Conservation (phyloP, 2,329 filamentous ascomycete species). For the Sodiomyces alkalinus region DNA sequence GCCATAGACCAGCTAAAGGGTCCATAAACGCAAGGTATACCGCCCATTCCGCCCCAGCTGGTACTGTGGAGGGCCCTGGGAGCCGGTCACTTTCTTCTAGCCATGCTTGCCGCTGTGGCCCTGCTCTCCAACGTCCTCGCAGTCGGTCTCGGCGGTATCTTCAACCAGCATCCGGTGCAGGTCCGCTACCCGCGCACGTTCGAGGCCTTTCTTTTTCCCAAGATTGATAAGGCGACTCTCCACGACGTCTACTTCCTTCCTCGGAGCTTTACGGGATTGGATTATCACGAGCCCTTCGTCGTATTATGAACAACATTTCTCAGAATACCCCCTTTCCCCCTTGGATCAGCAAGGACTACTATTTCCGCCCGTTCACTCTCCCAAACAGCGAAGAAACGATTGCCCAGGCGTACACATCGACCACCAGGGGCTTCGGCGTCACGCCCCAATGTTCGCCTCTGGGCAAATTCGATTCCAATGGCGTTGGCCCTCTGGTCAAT, state of each 20-base stretch:
- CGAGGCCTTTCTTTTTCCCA: slow-evolving; percentile 3
- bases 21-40: slow-evolving; percentile 32
- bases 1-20: slow-evolving; percentile 15
- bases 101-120: slow-evolving; percentile 27
- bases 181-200: slow-evolving; percentile 6
- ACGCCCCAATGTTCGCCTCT: background rate
- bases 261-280: slow-evolving; percentile 5
- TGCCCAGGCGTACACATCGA: slow-evolving; percentile 5
- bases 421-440: slow-evolving; percentile 14
- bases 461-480: background rate
- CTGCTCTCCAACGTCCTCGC: slow-evolving; percentile 37
- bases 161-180: slow-evolving; percentile 19
- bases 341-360: slow-evolving; percentile 29
- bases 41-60: slow-evolving; percentile 39
- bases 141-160: slow-evolving; percentile 33
- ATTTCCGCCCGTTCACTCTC: slow-evolving; percentile 29
- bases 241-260: background rate
- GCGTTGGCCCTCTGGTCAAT: background rate
- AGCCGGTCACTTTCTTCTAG: slow-evolving; percentile 29
- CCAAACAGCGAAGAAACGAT: background rate
- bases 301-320: slow-evolving; percentile 28
- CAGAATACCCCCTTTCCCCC: slow-evolving; percentile 26
- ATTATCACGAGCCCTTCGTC: slow-evolving; percentile 16
- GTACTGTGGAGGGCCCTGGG: slow-evolving; percentile 27
- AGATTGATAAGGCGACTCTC: slow-evolving; percentile 11